Evolutionary conservation across 2,329 filamentous ascomycete species (phyloP), one percentile per base, ranked within the genome.

Genomic region (Ophiocordyceps unilateralis): DNA sequence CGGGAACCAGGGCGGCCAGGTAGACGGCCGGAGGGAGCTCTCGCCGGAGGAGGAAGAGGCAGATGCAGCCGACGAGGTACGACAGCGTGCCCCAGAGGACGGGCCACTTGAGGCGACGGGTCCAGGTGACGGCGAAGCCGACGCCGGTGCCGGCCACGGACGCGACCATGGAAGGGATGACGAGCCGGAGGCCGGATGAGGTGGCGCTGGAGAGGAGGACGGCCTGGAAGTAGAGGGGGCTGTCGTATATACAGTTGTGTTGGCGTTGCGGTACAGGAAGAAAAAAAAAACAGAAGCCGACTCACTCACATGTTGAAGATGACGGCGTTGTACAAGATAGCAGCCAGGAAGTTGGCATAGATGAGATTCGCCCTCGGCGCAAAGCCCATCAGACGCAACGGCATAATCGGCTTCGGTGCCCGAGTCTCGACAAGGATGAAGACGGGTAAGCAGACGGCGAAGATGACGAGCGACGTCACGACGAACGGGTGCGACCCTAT

Each of bases 171-270:
- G 76, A 75, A 5, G 79, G 76, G 7, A 78, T 64, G 19, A 83
- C 69, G 43, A 88, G 76, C 38, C 78, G 73, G 23, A 86, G 70
- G n/a, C 83, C 83, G 1, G 82, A 84, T 21, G 69, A 65, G 1
- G 82, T 85, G 15, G 83, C 78, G 6, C 69, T 72, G 45, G 79
- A 76, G 42, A 82, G 68, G 40, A 83, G 76, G 22, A 85, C 81
- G 32, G 78, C 80, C 55, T 85, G 81, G 61, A 84, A 87, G 63
- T 80, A 88, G 8, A 88, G 65, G 1, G 83, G 83, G 6, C 76
- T 76, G 23, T 4, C 5, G 10, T 2, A n/a, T 15, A 14, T 34
- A 6, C 5, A n/a, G 4, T n/a, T n/a, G n/a, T n/a, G n/a, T n/a
- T n/a, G n/a, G n/a, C n/a, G n/a, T n/a, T n/a, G n/a, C n/a, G n/a